A percentile compares a stretch with the other conserved stretches of the same genome.
phyloP scores from a whole-genome alignment of 2,329 filamentous ascomycete species.

The Teratosphaeria epicoccoides region DNA sequence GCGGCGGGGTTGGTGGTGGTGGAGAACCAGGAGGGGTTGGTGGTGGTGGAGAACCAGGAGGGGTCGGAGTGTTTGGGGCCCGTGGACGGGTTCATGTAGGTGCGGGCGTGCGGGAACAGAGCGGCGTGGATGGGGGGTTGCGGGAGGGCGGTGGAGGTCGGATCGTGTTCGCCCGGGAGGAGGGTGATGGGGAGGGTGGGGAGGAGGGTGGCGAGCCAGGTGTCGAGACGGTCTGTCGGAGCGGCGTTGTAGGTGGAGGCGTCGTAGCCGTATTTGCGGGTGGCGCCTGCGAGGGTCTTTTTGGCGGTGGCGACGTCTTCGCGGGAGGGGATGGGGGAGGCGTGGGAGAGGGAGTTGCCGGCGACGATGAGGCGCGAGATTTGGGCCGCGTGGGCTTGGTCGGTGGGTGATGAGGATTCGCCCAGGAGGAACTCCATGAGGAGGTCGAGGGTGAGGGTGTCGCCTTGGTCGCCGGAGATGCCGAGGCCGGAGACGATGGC shows the following conservation, averaged over 20 bases:
- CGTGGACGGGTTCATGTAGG: slow-evolving; percentile 47
- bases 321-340: slow-evolving; percentile 35
- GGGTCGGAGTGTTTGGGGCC: neutral
- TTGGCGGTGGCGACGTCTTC: slow-evolving; percentile 35
- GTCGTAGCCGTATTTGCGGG: slow-evolving; percentile 91
- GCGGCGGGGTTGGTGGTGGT: slow-evolving; percentile 89
- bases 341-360: slow-evolving; percentile 66
- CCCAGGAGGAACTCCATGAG: slow-evolving; percentile 81
- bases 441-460: slow-evolving; percentile 65
- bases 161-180: slow-evolving; percentile 73
- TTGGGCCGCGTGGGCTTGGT: slow-evolving; percentile 49
- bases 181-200: slow-evolving; percentile 82
- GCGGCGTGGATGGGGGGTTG: slow-evolving; percentile 90
- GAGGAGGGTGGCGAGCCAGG: slow-evolving; percentile 68
- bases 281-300: slow-evolving; percentile 36
- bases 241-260: slow-evolving; percentile 75
- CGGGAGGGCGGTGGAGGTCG: slow-evolving; percentile 78
- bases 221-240: slow-evolving; percentile 74
- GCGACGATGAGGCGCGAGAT: slow-evolving; percentile 85
- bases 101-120: slow-evolving; percentile 69
- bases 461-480: slow-evolving; percentile 60
- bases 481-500: slow-evolving; percentile 82
- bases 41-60: neutral
- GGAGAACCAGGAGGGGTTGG: slow-evolving; percentile 66
- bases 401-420: slow-evolving; percentile 54